Conservation (phyloP, 2,329 filamentous ascomycete genomes). For the Paradendryphiella salina region DNA sequence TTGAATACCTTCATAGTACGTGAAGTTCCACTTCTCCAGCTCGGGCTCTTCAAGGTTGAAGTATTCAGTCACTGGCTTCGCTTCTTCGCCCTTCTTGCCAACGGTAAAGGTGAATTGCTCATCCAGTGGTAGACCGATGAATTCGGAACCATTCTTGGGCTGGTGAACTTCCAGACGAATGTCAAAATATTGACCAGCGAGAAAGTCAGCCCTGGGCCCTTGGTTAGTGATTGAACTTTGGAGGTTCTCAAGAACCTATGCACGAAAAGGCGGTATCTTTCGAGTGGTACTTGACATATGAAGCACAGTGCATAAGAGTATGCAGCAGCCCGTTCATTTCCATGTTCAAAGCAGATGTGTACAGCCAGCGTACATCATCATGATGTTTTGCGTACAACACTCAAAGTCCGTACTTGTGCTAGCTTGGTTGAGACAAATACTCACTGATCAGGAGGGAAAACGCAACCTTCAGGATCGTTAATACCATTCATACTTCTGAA, state of each 20-base stretch:
- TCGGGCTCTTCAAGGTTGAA: constrained; percentile 71
- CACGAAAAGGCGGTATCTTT: background rate
- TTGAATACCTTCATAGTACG: constrained; percentile 71
- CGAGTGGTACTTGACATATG: background rate
- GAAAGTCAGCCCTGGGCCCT: constrained; percentile 67
- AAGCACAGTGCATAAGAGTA: too few relatives aligned
- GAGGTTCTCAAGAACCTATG: too few relatives aligned
- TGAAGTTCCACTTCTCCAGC: constrained; percentile 79
- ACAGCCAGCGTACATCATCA: too few relatives aligned
- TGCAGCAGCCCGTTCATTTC: too few relatives aligned
- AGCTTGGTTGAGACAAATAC: constrained; percentile 16
- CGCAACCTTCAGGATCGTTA: constrained; percentile 46
- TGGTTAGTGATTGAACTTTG: constrained; percentile 10
- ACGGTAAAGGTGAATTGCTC: constrained; percentile 76
- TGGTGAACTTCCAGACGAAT: constrained; percentile 82
- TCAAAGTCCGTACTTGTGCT: background rate
- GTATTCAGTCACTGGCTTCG: constrained; percentile 64
- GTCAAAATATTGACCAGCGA: constrained; percentile 82
- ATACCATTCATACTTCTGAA: constrained; percentile 1
- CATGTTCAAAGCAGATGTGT: too few relatives aligned
- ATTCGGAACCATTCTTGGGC: constrained; percentile 78
- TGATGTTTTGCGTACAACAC: too few relatives aligned
- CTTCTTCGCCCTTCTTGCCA: constrained; percentile 61
- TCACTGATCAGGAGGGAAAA: constrained; percentile 63
- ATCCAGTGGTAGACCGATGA: constrained; percentile 71